Evolutionary conservation across 495 filamentous ascomycete genomes (phyloP).

Genomic region (Hyphodiscus hymeniophilus): DNA sequence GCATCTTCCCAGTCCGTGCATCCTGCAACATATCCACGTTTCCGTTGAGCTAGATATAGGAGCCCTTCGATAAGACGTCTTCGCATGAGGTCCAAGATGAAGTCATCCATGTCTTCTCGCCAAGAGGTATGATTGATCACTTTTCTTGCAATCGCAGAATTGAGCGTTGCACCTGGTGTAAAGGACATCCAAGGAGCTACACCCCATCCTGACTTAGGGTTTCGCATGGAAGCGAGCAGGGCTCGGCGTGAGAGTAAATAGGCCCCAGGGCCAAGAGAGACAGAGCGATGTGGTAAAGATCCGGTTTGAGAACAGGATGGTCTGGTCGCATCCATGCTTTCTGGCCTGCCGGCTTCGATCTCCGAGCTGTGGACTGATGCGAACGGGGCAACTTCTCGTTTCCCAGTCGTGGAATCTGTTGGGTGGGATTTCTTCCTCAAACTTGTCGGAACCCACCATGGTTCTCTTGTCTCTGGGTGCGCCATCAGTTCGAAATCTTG

Average conservation of each 20-base stretch:
- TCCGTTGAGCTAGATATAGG: conserved; percentile 18
- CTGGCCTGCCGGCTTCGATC: no score
- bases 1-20: conserved; percentile 30
- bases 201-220: neutral
- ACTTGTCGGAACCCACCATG: conserved; percentile 52
- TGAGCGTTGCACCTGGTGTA: no score
- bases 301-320: conserved; percentile 7
- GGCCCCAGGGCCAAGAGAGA: conserved; percentile 1
- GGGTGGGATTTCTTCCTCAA: conserved; percentile 23
- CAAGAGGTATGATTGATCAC: no score
- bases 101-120: conserved; percentile 55
- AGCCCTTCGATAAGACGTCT: conserved; percentile 35
- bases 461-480: conserved; percentile 44
- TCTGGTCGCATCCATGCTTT: no score
- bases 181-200: no score
- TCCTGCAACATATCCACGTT: conserved; percentile 19
- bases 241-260: conserved; percentile 22
- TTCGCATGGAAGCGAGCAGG: neutral
- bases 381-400: no score
- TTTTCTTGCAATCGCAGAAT: no score
- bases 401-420: no score
- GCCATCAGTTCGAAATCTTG: conserved; percentile 49
- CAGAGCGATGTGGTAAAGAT: no score
- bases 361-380: no score
- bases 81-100: conserved; percentile 47